These are phyloP conservation scores for Ogataea saltuana DNA, from an alignment of 805 yeast species.

Conservation along the genomic window DNA sequence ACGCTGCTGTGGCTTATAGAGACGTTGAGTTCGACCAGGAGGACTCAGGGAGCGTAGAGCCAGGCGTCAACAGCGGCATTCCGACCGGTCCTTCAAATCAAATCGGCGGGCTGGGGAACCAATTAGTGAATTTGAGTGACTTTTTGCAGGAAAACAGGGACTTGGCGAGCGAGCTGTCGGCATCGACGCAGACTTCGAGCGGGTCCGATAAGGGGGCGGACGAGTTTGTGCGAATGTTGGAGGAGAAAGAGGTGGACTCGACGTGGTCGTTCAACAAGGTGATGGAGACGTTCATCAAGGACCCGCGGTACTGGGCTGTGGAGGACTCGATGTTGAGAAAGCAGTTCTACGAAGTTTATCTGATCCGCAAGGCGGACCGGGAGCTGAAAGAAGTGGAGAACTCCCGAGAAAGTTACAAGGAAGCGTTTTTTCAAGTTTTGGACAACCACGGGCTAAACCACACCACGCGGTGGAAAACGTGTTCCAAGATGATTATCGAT, in stretches of 20 bases:
- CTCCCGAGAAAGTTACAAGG: conserved; percentile 55
- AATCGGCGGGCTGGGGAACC: conserved; percentile 14
- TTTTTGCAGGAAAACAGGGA: conserved; percentile 6
- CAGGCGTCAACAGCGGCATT: too few relatives aligned
- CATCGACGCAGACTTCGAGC: not conserved
- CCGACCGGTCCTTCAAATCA: conserved; percentile 1
- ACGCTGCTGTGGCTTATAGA: not conserved
- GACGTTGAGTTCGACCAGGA: conserved; percentile 23
- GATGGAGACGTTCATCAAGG: conserved; percentile 55
- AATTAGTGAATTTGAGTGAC: conserved; percentile 11
- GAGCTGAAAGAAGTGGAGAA: conserved; percentile 55
- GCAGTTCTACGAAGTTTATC: conserved; percentile 62
- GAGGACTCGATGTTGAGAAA: conserved; percentile 62
- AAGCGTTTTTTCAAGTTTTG: conserved; percentile 52
- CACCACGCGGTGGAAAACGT: conserved; percentile 65
- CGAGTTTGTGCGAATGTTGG: conserved; percentile 55
- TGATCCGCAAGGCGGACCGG: conserved; percentile 49
- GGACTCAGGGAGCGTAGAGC: too few relatives aligned
- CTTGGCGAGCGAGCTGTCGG: conserved; percentile 6
- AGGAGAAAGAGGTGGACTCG: conserved; percentile 59
- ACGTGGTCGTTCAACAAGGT: conserved; percentile 75
- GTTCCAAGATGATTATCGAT: conserved; percentile 52
- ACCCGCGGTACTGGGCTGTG: conserved; percentile 69
- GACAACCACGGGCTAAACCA: conserved; percentile 45
- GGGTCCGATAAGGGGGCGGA: conserved; percentile 6